phyloP scores from a whole-genome alignment of 1,284 basidiomycete genomes.

The Omphalotus olearius region DNA sequence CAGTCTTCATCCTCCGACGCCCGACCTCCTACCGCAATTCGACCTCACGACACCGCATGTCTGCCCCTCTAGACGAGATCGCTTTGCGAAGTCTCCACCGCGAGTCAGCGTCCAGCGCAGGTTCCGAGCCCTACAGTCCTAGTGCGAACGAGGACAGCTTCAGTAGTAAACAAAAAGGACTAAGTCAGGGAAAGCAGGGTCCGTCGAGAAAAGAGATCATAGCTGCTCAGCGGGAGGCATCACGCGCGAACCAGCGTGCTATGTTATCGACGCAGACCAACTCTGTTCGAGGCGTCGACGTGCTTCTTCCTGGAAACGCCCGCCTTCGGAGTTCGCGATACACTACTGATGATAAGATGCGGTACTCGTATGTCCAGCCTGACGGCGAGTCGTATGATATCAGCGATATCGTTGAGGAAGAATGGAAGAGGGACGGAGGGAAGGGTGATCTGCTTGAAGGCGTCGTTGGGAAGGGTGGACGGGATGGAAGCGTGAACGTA shows the following conservation, averaged over 20 bases:
- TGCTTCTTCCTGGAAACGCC: constrained; percentile 78
- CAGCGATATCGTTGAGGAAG: constrained; percentile 87
- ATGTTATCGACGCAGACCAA: constrained; percentile 84
- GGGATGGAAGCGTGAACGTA: constrained; percentile 55
- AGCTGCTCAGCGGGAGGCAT: constrained; percentile 84
- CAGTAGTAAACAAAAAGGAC: constrained; percentile 25
- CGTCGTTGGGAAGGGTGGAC: constrained; percentile 44
- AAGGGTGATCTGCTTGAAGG: constrained; percentile 65
- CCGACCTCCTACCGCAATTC: constrained; percentile 68
- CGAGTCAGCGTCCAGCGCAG: constrained; percentile 41
- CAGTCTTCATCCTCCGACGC: constrained; percentile 83
- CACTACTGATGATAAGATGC: constrained; percentile 65
- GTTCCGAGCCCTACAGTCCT: constrained; percentile 20
- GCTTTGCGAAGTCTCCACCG: constrained; percentile 67
- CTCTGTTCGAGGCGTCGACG: constrained; percentile 81
- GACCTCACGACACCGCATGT: constrained; percentile 59
- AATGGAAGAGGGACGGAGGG: constrained; percentile 54
- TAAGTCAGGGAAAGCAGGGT: constrained; percentile 36
- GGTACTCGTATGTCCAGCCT: constrained; percentile 88
- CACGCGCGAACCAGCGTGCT: constrained; percentile 81
- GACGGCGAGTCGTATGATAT: constrained; percentile 90
- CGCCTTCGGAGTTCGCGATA: constrained; percentile 82
- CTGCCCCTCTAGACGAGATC: constrained; percentile 73
- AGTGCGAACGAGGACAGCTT: constrained; percentile 5
- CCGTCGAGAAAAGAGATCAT: constrained; percentile 84